A percentile compares a stretch with the other conserved stretches of the same genome.
Evolutionary conservation across 2,329 filamentous ascomycete species (phyloP).

Genomic region (Alternaria postmessia): DNA sequence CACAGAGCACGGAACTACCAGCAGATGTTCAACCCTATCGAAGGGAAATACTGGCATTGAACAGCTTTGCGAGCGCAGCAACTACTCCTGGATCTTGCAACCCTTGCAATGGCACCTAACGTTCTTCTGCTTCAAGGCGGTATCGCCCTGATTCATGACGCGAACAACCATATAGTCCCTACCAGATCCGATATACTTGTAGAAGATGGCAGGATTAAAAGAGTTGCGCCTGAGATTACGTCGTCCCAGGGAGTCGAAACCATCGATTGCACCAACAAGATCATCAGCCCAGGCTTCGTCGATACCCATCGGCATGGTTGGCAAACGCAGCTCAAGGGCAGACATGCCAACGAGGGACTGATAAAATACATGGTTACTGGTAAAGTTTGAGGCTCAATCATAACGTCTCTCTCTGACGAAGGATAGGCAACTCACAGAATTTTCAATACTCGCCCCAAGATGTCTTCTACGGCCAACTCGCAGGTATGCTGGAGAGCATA

Average conservation of each 20-base stretch:
- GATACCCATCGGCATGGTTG: slow-evolving; percentile 61
- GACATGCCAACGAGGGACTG: slow-evolving; percentile 60
- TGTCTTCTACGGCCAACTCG: slow-evolving; percentile 40
- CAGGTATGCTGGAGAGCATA: slow-evolving; percentile 60
- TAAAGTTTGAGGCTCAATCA: slow-evolving; percentile 14
- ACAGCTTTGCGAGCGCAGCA: not conserved
- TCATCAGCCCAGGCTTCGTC: slow-evolving; percentile 61
- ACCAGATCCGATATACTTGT: slow-evolving; percentile 45
- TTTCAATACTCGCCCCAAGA: slow-evolving; percentile 38
- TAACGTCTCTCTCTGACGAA: not conserved
- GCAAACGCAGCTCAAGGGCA: slow-evolving; percentile 65
- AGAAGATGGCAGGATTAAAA: slow-evolving; percentile 44
- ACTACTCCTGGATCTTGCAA: not conserved
- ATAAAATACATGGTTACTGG: slow-evolving; percentile 54
- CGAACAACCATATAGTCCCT: slow-evolving; percentile 43
- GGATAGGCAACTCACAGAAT: slow-evolving; percentile 50
- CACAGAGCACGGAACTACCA: not conserved
- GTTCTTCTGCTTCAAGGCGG: slow-evolving; percentile 48
- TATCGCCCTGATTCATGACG: slow-evolving; percentile 48
- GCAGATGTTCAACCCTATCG: not conserved
- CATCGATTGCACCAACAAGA: slow-evolving; percentile 61
- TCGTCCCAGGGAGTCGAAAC: slow-evolving; percentile 47
- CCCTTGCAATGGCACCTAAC: not conserved
- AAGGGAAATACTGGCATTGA: not conserved
- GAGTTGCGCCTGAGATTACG: slow-evolving; percentile 40